These are phyloP conservation scores for Bryoglossum gracile DNA, from an alignment of 495 filamentous ascomycete genomes.

Conservation along the genomic window DNA sequence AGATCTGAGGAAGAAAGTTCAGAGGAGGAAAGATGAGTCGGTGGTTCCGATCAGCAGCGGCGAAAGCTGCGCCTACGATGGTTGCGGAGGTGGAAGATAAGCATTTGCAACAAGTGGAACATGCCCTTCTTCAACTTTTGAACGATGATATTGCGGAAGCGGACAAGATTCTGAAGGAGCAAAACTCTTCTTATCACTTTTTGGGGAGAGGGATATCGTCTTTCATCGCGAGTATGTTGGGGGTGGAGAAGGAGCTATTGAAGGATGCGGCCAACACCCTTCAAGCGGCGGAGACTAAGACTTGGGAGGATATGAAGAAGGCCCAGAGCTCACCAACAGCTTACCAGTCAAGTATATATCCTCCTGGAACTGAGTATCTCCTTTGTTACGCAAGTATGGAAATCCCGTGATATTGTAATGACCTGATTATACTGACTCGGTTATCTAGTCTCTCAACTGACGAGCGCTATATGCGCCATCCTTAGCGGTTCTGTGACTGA, in stretches of 20 bases:
- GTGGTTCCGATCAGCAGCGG: conserved; percentile 20
- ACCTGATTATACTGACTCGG: background rate
- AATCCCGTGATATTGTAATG: background rate
- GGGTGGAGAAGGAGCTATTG: conserved; percentile 95
- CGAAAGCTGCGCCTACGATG: conserved; percentile 7
- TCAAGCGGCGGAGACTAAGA: conserved; percentile 67
- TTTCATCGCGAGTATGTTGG: conserved; percentile 80
- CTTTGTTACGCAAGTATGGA: conserved; percentile 41
- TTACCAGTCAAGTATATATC: conserved; percentile 49
- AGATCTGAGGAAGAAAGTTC: conserved; percentile 3
- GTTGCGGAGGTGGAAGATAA: conserved; percentile 18
- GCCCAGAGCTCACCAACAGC: conserved; percentile 50
- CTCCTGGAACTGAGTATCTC: conserved; percentile 76
- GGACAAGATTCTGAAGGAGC: conserved; percentile 62
- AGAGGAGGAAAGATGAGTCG: conserved; percentile 22
- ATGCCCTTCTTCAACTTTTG: conserved; percentile 57
- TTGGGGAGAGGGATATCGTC: conserved; percentile 73
- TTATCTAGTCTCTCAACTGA: conserved; percentile 66
- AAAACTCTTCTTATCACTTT: conserved; percentile 86
- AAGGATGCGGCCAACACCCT: conserved; percentile 70
- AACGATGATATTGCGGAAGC: conserved; percentile 90
- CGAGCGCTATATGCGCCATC: conserved; percentile 82
- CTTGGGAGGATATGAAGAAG: conserved; percentile 71
- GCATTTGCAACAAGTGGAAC: conserved; percentile 39
- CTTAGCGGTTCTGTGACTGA: conserved; percentile 92